These are phyloP conservation scores for Monilinia fructigena DNA, from an alignment of 2,329 filamentous ascomycete species.

Conservation along the genomic window DNA sequence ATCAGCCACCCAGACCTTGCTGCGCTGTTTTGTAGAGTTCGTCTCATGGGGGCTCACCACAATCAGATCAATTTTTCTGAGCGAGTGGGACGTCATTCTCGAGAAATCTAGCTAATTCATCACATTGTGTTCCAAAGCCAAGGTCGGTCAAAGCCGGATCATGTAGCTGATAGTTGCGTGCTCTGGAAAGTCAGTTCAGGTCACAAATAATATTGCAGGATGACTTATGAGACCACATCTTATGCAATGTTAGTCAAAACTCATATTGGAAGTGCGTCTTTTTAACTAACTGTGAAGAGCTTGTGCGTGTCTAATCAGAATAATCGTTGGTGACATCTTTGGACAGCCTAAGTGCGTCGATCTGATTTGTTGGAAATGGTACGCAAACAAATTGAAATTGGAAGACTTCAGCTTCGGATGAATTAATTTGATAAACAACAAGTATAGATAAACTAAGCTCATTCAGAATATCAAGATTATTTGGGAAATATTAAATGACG, in stretches of 20 bases:
- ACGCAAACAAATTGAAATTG: not conserved
- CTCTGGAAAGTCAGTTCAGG: conserved; percentile 28
- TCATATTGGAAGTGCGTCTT: not conserved
- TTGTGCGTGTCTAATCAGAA: conserved; percentile 46
- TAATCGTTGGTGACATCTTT: conserved; percentile 44
- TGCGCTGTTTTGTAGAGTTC: conserved; percentile 38
- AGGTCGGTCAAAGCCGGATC: conserved; percentile 35
- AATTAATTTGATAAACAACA: not conserved
- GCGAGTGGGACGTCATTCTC: conserved; percentile 36
- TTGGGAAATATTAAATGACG: not conserved
- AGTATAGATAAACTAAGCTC: not conserved
- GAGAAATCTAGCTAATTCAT: conserved; percentile 32
- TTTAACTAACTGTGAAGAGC: conserved; percentile 43
- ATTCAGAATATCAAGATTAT: no score
- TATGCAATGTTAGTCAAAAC: conserved; percentile 20
- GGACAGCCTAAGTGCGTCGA: not conserved
- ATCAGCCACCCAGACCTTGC: conserved; percentile 39
- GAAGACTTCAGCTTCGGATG: not conserved
- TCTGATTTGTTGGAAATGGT: not conserved
- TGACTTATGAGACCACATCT: conserved; percentile 40
- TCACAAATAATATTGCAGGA: conserved; percentile 23
- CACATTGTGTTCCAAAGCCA: conserved; percentile 33
- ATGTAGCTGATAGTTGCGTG: conserved; percentile 34
- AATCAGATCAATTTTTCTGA: conserved; percentile 38
- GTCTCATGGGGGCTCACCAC: conserved; percentile 39